A percentile compares a stretch with the other conserved stretches of the same genome.
These are phyloP conservation scores for Debaryomyces sp. DNA, from an alignment of 1,139 yeast genomes.

Conservation along the genomic window DNA sequence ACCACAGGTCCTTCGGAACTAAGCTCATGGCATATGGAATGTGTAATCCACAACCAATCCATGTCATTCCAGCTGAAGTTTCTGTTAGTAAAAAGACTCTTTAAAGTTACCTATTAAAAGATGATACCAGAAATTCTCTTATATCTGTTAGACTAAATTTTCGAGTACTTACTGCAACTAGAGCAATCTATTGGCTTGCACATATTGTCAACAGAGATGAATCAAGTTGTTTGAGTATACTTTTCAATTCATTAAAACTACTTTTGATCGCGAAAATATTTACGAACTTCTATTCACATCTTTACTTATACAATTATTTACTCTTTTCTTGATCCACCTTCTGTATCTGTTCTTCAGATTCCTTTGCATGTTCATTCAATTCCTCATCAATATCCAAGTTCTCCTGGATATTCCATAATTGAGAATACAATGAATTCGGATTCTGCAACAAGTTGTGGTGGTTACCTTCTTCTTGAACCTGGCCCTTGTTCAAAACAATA, in stretches of 20 bases:
- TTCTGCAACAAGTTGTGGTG: conserved; percentile 62
- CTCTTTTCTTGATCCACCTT: conserved; percentile 11
- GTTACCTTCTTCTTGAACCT: conserved; percentile 84
- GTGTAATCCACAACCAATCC: conserved; percentile 52
- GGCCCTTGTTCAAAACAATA: conserved; percentile 79
- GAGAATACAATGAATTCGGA: conserved; percentile 64
- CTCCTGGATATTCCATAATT: conserved; percentile 93
- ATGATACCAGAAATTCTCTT: background rate
- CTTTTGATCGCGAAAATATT: background rate
- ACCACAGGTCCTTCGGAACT: conserved; percentile 38
- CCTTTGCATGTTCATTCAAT: conserved; percentile 22
- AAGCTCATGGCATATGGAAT: conserved; percentile 42
- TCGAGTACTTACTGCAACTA: background rate
- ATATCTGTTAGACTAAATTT: background rate
- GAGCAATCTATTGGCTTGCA: background rate
- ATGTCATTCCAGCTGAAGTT: conserved; percentile 30
- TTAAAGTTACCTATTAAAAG: background rate
- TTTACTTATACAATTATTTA: conserved; percentile 4
- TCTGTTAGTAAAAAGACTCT: background rate
- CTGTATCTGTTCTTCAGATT: conserved; percentile 11
- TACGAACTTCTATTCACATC: background rate
- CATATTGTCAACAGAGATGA: background rate
- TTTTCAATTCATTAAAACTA: background rate
- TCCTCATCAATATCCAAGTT: conserved; percentile 56
- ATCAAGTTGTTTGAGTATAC: background rate